A percentile compares a stretch with the other conserved stretches of the same genome.
Conservation (phyloP, 805 yeast species). For the Pichia nanzhaoensis region DNA sequence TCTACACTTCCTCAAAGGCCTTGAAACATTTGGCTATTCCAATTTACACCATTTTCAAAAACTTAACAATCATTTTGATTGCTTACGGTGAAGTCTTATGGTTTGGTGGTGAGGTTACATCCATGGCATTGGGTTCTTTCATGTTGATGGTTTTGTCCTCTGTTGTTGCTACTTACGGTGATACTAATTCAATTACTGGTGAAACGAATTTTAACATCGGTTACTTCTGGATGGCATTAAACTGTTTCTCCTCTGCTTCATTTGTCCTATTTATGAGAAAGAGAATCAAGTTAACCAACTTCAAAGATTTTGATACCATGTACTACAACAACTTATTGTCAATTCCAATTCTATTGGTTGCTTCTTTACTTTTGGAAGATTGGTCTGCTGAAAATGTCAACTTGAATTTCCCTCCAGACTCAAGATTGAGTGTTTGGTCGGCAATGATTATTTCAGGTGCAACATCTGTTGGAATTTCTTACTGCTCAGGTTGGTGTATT, state of each 20-base stretch:
- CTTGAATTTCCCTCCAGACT: slow-evolving; percentile 69
- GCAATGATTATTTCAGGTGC: slow-evolving; percentile 91
- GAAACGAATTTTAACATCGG: slow-evolving; percentile 54
- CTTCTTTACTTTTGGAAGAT: slow-evolving; percentile 80
- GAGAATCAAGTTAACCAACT: slow-evolving; percentile 94
- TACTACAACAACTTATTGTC: slow-evolving; percentile 93
- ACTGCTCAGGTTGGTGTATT: slow-evolving; percentile 99
- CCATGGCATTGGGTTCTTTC: slow-evolving; percentile 87
- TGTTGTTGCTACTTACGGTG: slow-evolving; percentile 90
- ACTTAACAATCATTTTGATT: slow-evolving; percentile 90
- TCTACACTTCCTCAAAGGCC: slow-evolving; percentile 94
- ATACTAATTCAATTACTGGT: slow-evolving; percentile 32
- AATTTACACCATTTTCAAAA: slow-evolving; percentile 96
- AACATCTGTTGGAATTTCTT: slow-evolving; percentile 93
- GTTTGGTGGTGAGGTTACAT: slow-evolving; percentile 89
- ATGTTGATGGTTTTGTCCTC: slow-evolving; percentile 90
- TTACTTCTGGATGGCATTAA: slow-evolving; percentile 93
- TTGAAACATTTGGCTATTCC: slow-evolving; percentile 87
- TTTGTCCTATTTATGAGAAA: slow-evolving; percentile 94
- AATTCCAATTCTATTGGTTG: slow-evolving; percentile 75
- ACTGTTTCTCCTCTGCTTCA: slow-evolving; percentile 91
- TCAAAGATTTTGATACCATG: slow-evolving; percentile 97
- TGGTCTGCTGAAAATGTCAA: slow-evolving; percentile 81
- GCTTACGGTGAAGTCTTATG: slow-evolving; percentile 98
- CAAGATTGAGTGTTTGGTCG: slow-evolving; percentile 60